phyloP scores from a whole-genome alignment of 768 basidiomycete species.

The Mycena kentingensis region DNA sequence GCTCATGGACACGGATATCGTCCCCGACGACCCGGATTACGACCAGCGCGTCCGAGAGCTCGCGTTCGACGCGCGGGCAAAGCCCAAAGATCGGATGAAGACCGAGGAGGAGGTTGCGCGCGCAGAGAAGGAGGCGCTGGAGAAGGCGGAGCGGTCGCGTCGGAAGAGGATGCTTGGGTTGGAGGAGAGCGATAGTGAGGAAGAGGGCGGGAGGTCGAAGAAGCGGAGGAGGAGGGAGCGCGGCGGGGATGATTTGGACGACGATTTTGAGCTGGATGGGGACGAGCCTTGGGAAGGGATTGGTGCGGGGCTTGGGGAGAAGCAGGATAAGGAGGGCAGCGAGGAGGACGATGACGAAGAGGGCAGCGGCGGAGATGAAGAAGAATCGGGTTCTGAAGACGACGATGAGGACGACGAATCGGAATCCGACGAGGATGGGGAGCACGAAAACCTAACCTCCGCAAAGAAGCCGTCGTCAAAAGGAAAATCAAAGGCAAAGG shows the following conservation, averaged over 20 bases:
- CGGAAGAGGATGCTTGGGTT: constrained; percentile 85
- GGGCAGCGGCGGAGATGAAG: constrained; percentile 37
- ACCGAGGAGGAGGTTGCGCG: constrained; percentile 92
- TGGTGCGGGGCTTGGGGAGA: constrained; percentile 43
- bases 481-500: constrained; percentile 45
- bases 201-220: constrained; percentile 46
- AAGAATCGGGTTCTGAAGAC: constrained; percentile 41
- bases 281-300: constrained; percentile 45
- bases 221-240: constrained; percentile 50
- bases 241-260: constrained; percentile 89
- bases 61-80: constrained; percentile 90
- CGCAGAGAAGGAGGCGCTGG: constrained; percentile 84
- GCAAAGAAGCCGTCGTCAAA: constrained; percentile 29
- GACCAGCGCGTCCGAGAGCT: constrained; percentile 91
- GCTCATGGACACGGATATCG: constrained; percentile 23
- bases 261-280: constrained; percentile 60
- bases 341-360: constrained; percentile 41
- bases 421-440: constrained; percentile 43
- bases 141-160: constrained; percentile 81
- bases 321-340: constrained; percentile 14
- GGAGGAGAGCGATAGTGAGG: constrained; percentile 66
- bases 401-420: constrained; percentile 38
- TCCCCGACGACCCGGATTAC: constrained; percentile 68
- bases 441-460: constrained; percentile 45
- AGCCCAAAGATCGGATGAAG: constrained; percentile 93